Evolutionary conservation across 768 basidiomycete genomes (phyloP), one percentile per base, ranked within the genome.

Genomic region (Agaricus sinodeliciosus): DNA sequence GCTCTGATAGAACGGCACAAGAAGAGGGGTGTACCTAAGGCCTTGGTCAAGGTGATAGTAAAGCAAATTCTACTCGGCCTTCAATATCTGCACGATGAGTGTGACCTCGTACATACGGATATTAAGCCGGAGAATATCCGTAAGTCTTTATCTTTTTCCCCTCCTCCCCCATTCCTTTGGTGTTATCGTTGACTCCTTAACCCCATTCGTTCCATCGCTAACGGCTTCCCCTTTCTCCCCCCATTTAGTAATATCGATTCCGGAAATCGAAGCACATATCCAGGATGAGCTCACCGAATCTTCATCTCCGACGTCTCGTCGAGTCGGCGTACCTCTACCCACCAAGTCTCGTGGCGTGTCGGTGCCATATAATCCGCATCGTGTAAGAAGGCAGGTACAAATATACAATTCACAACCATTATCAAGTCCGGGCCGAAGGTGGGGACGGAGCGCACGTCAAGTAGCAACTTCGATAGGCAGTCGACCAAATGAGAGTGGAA

Each of bases 71-170:
- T 96, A 42, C 81, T 93, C 15, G 94, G 92, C 25, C 75, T 95
- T 53, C 84, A 94, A 65, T 96, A 94, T 66, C 80, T 96, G 11
- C 94, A 96, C 61, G 87, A 92, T 22, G 90, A 92, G 67, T 94
- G 92, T 67, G 83, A 90, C 63, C 79, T 95, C 37, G 90, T 94
- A 25, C 94, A 96, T 64, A 96, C 94, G 18, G 88, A 90, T 60
- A 86, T 94, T 55, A 94, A 96, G 69, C 94, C 93, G 51, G 94
- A 96, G 75, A 96, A 96, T 64, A 92, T 96, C 55, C 72, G 93
- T 94, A 64, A 75, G 91, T 75, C 11, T 55, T 56, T 45, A 36
- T 55, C 54, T 45, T 31, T 36, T 40, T 46, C 19, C 11, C 42
- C 16, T n/a, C n/a, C n/a, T n/a, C 45, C 34, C 19, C 19, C 43